phyloP scores from a whole-genome alignment of 2,329 filamentous ascomycete genomes.

The Zymoseptoria crescenta region DNA sequence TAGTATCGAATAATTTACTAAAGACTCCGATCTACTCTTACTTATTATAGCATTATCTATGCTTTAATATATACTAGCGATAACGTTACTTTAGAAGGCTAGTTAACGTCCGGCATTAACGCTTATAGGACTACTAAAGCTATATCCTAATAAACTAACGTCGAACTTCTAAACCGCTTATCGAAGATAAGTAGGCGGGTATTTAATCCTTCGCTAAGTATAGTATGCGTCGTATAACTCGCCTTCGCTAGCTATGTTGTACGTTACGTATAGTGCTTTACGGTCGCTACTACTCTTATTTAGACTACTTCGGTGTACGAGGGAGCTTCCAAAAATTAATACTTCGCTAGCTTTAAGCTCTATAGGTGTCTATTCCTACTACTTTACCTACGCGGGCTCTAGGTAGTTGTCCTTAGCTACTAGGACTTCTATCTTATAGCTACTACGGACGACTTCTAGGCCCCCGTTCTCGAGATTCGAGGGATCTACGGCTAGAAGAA shows the following conservation, averaged over 20 bases:
- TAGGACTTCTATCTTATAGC: slow-evolving; percentile 29
- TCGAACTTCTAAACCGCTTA: slow-evolving; percentile 30
- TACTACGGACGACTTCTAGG: slow-evolving; percentile 31
- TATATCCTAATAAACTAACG: slow-evolving; percentile 31
- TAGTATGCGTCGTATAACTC: slow-evolving; percentile 36
- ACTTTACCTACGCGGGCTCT: slow-evolving; percentile 28
- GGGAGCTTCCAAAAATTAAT: slow-evolving; percentile 31
- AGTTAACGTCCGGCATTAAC: slow-evolving; percentile 23
- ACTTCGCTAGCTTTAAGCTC: slow-evolving; percentile 30
- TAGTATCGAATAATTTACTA: too few relatives aligned
- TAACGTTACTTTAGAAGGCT: too few relatives aligned
- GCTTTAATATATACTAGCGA: too few relatives aligned
- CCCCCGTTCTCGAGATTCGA: slow-evolving; percentile 28
- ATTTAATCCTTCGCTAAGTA: slow-evolving; percentile 30
- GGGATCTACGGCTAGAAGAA: slow-evolving; percentile 27
- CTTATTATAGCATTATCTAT: too few relatives aligned
- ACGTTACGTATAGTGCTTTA: slow-evolving; percentile 34
- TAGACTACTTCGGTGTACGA: slow-evolving; percentile 31
- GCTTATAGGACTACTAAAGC: slow-evolving; percentile 35
- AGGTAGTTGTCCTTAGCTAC: slow-evolving; percentile 29
- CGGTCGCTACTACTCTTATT: slow-evolving; percentile 30
- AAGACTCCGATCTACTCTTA: too few relatives aligned
- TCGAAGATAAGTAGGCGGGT: slow-evolving; percentile 33
- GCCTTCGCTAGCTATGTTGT: slow-evolving; percentile 33
- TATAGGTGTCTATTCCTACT: slow-evolving; percentile 29